These are phyloP conservation scores for Chondrus crispus DNA, from an alignment of 23 red algal genomes.

Conservation along the genomic window DNA sequence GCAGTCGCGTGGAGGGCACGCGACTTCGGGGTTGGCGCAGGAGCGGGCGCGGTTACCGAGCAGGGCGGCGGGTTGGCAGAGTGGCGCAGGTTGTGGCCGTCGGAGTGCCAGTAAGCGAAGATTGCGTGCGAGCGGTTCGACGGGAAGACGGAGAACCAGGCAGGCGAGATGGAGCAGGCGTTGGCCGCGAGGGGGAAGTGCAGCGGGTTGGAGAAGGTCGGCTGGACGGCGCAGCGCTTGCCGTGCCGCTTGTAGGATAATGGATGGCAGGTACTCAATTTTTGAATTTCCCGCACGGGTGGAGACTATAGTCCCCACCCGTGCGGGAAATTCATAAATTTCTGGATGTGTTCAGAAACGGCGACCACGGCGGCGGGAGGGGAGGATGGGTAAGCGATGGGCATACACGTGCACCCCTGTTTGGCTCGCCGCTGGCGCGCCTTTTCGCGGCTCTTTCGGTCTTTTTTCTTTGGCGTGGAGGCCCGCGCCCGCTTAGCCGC, in stretches of 20 bases:
- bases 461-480: too few species aligned
- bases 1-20: neutral
- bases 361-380: too few species aligned
- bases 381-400: too few species aligned
- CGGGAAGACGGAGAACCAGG: neutral
- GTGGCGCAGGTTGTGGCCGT: neutral
- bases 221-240: neutral
- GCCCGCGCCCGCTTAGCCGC: too few species aligned
- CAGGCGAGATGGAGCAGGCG: neutral
- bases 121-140: neutral
- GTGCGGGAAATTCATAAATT: too few species aligned
- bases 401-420: too few species aligned
- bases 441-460: too few species aligned
- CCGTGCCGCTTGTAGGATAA: neutral
- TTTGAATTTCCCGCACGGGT: too few species aligned
- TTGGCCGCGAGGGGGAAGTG: neutral
- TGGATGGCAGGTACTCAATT: neutral
- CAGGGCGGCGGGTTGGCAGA: neutral
- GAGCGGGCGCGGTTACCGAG: neutral
- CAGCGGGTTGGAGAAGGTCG: neutral
- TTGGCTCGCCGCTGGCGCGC: too few species aligned
- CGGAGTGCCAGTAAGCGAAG: neutral
- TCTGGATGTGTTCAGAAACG: too few species aligned
- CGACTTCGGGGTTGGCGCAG: neutral
- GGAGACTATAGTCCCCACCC: too few species aligned